These are phyloP conservation scores for Metschnikowia orientalis DNA, from an alignment of 805 yeast species.

Conservation along the genomic window DNA sequence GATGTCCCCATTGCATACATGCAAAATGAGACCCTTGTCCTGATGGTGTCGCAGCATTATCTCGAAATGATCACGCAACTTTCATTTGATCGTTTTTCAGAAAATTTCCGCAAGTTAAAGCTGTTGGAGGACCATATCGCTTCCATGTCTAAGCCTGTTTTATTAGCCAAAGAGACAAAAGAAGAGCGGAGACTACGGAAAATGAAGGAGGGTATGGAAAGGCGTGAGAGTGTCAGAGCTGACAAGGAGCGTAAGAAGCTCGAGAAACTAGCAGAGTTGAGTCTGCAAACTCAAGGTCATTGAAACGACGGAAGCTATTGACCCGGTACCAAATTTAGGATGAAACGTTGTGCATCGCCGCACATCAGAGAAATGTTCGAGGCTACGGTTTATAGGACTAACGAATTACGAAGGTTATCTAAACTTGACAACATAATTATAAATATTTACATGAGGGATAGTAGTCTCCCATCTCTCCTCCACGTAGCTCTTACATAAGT, in stretches of 20 bases:
- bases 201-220: conserved; percentile 43
- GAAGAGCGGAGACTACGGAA: conserved; percentile 55
- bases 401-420: too few relatives aligned
- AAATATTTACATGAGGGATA: too few relatives aligned
- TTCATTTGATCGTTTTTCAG: conserved; percentile 59
- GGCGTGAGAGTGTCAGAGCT: conserved; percentile 17
- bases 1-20: conserved; percentile 74
- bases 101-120: conserved; percentile 56
- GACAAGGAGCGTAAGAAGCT: conserved; percentile 12
- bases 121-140: conserved; percentile 44
- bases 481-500: too few relatives aligned
- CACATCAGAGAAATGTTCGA: too few relatives aligned
- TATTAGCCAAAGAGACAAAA: conserved; percentile 41
- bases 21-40: conserved; percentile 25
- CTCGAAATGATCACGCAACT: conserved; percentile 48
- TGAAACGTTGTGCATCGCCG: too few relatives aligned
- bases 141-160: conserved; percentile 18
- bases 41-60: conserved; percentile 51
- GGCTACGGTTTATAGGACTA: too few relatives aligned
- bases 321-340: too few relatives aligned
- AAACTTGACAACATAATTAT: too few relatives aligned
- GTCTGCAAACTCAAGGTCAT: too few relatives aligned
- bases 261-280: conserved; percentile 5
- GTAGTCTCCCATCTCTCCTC: too few relatives aligned
- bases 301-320: too few relatives aligned